Evolutionary conservation across 352 stramenopile species (phyloP), one percentile per base, ranked within the genome.

Genomic region (Blastocystis sp.): DNA sequence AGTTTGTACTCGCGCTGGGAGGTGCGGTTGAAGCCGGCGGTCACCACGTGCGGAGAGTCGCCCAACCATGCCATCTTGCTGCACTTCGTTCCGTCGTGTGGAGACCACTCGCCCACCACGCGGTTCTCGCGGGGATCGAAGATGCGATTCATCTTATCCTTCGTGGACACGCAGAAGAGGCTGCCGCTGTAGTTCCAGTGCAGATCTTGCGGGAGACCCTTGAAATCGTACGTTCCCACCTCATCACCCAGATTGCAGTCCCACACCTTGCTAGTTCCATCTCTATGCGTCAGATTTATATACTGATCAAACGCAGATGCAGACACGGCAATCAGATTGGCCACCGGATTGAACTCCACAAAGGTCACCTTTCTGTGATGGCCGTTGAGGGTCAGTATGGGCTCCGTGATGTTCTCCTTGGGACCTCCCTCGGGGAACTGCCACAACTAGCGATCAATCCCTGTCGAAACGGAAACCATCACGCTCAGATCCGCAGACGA

Each of bases 121-220:
- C 36, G 53, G 34, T 91, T 92, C 4, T 92, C 93, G 71, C 96
- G 92, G 49, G 93, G 92, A 88, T 99, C 97, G 54, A 97, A 93
- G 56, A 99, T 90, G 78, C 96, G 93, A 49, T 98, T 91, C 27
- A 94, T 90, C 90, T 99, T 99, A 91, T 99, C 96, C 91, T 99
- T 99, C 90, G 93, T 97, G 18, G 93, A 94, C 7, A 93, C 95
- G 8, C 92, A 94, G 71, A 97, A 95, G 42, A 93, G 91, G 72
- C 93, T 94, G 76, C 96, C 96, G 38, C 93, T 94, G 89, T 93
- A 97, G 91, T 96, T 97, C 96, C 96, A 99, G 16, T 94, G 92
- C 78, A 99, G 88, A 89, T 99, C 95, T 88, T 99, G 95, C 87
- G 97, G 95, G 90, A 97, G 93, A 18, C 75, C 75, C 29, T 71